Conservation (phyloP, 306 rosid species). For the Begonia fuchsioides region DNA sequence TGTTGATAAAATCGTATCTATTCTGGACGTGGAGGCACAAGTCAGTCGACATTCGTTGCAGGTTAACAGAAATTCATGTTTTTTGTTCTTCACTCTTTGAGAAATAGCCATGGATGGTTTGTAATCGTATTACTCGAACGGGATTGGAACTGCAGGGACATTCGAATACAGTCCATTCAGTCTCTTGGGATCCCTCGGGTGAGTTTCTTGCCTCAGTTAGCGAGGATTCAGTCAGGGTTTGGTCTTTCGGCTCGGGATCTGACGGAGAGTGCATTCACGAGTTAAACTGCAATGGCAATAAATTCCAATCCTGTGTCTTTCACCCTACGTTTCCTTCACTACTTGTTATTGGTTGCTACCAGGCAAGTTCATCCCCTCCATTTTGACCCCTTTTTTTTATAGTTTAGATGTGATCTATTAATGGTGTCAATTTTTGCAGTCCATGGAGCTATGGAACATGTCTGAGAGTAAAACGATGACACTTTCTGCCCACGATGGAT, state of each 20-base stretch:
- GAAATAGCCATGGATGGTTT: too few species aligned
- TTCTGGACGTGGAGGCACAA: conserved; percentile 82
- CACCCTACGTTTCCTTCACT: conserved; percentile 82
- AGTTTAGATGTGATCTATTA: background rate
- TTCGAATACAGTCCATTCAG: conserved; percentile 47
- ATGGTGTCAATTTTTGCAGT: conserved; percentile 28
- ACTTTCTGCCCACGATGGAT: conserved; percentile 78
- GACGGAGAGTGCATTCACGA: conserved; percentile 86
- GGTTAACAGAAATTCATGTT: conserved; percentile 25
- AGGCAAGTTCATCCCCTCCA: conserved; percentile 33
- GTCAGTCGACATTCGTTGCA: conserved; percentile 55
- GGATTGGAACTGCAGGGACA: conserved; percentile 54
- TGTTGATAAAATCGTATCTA: conserved; percentile 77
- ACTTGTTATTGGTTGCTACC: conserved; percentile 86
- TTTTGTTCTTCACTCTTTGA: too few species aligned
- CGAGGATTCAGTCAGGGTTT: conserved; percentile 89
- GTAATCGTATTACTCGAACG: background rate
- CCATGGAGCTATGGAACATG: conserved; percentile 97
- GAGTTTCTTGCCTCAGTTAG: conserved; percentile 87
- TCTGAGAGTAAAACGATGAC: conserved; percentile 84
- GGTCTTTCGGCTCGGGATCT: conserved; percentile 68
- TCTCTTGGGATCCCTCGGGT: conserved; percentile 95
- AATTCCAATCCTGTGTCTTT: conserved; percentile 78
- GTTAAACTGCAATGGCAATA: conserved; percentile 69
- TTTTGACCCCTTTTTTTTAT: background rate